phyloP scores from a whole-genome alignment of 306 rosid species.

The Cyamopsis tetragonoloba region DNA sequence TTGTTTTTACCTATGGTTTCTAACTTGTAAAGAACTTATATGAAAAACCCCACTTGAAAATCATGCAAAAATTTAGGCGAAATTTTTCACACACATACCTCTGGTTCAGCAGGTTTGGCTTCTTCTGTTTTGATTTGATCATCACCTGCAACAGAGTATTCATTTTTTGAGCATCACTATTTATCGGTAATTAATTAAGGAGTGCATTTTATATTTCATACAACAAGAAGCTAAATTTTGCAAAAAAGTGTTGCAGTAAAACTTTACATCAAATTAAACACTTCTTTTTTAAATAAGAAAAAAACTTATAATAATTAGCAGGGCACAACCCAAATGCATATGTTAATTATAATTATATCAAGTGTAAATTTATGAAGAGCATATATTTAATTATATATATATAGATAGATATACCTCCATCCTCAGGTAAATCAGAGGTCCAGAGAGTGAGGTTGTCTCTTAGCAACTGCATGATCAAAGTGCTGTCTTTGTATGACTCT shows the following conservation, averaged over 20 bases:
- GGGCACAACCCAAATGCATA: not conserved
- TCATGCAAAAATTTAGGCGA: not conserved
- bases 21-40: not conserved
- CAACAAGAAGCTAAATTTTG: not conserved
- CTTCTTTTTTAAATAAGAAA: too few relatives aligned
- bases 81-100: constrained; percentile 28
- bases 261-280: not conserved
- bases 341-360: too few relatives aligned
- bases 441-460: constrained; percentile 97
- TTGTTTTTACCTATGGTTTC: not conserved
- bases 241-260: not conserved
- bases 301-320: not conserved
- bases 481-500: constrained; percentile 97
- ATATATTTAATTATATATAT: too few relatives aligned
- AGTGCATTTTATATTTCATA: not conserved
- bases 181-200: not conserved
- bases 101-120: constrained; percentile 55
- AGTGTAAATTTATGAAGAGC: not conserved
- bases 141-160: constrained; percentile 58
- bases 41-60: not conserved
- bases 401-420: constrained; percentile 76
- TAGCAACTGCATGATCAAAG: constrained; percentile 93
- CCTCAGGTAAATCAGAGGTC: constrained; percentile 98
- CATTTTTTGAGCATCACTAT: not conserved
- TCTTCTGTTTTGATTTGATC: constrained; percentile 73